phyloP scores from a whole-genome alignment of 169 alveolate genomes.

The Besnoitia besnoiti region DNA sequence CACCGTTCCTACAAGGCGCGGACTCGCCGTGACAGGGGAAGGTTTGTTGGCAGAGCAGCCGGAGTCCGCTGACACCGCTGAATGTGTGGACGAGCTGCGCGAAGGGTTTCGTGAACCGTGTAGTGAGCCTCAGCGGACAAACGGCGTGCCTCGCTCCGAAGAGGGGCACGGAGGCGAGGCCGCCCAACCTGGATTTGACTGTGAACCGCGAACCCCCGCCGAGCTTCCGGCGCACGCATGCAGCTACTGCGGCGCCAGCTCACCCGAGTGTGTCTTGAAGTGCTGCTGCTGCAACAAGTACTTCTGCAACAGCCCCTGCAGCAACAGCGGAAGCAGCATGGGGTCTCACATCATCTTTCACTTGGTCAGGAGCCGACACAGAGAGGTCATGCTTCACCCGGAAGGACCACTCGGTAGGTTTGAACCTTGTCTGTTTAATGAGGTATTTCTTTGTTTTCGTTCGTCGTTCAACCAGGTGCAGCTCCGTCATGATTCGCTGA shows the following conservation, averaged over 20 bases:
- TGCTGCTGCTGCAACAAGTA: constrained; percentile 80
- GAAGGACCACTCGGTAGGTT: constrained; percentile 77
- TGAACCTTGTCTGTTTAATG: not conserved
- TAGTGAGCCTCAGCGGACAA: not conserved
- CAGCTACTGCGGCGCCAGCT: constrained; percentile 70
- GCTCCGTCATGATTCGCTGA: too few relatives aligned
- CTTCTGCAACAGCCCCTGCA: constrained; percentile 82
- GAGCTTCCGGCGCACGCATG: not conserved
- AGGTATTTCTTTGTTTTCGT: not conserved
- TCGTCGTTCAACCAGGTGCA: too few relatives aligned
- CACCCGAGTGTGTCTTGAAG: constrained; percentile 76
- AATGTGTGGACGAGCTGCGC: not conserved
- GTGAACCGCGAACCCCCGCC: not conserved
- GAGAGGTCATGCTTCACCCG: constrained; percentile 81
- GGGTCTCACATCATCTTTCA: constrained; percentile 84
- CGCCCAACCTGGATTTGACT: not conserved
- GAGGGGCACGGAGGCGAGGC: not conserved
- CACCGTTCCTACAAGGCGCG: not conserved
- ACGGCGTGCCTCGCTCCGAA: not conserved
- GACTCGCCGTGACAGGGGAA: not conserved
- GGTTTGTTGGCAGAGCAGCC: not conserved
- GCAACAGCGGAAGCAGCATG: constrained; percentile 53
- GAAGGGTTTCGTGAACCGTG: not conserved
- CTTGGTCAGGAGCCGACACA: constrained; percentile 80
- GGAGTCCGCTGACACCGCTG: not conserved